Evolutionary conservation across 805 yeast genomes (phyloP).

Genomic region (Metschnikowia rubicola): DNA sequence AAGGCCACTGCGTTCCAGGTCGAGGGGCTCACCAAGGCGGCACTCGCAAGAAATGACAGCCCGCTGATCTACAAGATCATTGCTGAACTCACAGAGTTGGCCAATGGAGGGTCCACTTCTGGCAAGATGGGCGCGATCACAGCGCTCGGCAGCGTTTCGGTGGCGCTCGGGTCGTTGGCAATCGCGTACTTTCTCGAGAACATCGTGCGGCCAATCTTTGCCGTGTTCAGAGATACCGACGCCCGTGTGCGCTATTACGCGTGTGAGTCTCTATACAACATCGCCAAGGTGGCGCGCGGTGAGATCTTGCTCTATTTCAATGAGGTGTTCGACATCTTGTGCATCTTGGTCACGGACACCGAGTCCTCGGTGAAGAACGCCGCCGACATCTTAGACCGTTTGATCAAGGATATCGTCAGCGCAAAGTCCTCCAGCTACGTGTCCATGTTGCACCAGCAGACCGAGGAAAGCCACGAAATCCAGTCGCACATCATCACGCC

Average conservation of each 20-base stretch:
- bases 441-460: conserved; percentile 56
- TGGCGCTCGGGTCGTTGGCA: conserved; percentile 82
- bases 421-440: conserved; percentile 90
- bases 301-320: conserved; percentile 88
- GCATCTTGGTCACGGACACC: conserved; percentile 84
- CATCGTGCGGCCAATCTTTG: conserved; percentile 87
- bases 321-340: conserved; percentile 89
- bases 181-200: conserved; percentile 80
- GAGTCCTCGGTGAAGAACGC: conserved; percentile 93
- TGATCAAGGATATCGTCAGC: conserved; percentile 90
- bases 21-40: conserved; percentile 73
- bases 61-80: conserved; percentile 61
- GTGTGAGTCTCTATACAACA: conserved; percentile 91
- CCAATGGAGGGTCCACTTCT: conserved; percentile 65
- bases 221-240: conserved; percentile 95
- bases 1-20: conserved; percentile 56
- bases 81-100: conserved; percentile 77
- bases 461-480: conserved; percentile 30
- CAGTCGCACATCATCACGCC: conserved; percentile 47
- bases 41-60: conserved; percentile 56
- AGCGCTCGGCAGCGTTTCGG: conserved; percentile 93
- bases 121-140: conserved; percentile 90
- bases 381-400: conserved; percentile 85
- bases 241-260: conserved; percentile 97
- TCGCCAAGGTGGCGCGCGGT: conserved; percentile 94